These are phyloP conservation scores for Suhomyces taliae DNA, from an alignment of 1,139 yeast genomes.

Conservation along the genomic window DNA sequence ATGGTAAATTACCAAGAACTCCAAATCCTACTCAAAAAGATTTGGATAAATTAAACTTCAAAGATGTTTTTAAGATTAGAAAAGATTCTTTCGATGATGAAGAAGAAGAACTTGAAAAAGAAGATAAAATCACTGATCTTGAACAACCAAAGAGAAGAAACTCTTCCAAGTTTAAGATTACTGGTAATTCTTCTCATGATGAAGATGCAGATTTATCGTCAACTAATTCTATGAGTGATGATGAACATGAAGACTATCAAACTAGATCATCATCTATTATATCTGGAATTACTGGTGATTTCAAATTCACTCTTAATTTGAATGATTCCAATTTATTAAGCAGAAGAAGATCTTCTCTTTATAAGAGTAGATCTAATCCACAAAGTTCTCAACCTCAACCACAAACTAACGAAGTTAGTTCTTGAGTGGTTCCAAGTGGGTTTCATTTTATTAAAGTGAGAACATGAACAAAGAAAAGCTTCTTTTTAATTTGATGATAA, in stretches of 20 bases:
- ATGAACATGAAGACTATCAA: constrained; percentile 26
- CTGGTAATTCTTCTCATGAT: constrained; percentile 2
- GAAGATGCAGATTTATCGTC: constrained; percentile 17
- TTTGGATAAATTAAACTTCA: constrained; percentile 25
- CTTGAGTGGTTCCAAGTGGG: neutral
- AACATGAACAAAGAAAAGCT: too few relatives aligned
- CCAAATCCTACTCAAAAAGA: constrained; percentile 29
- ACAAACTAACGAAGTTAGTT: neutral
- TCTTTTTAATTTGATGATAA: too few relatives aligned
- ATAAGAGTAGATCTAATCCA: constrained; percentile 13
- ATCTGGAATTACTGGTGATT: constrained; percentile 41
- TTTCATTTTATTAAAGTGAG: too few relatives aligned
- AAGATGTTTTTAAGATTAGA: constrained; percentile 30
- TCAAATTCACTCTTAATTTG: constrained; percentile 44
- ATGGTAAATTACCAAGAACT: constrained; percentile 24
- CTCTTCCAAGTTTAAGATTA: constrained; percentile 11
- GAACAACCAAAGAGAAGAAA: constrained; percentile 18
- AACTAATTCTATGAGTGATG: constrained; percentile 15
- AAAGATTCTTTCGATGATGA: constrained; percentile 18
- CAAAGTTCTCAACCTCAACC: constrained; percentile 6
- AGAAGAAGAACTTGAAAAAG: constrained; percentile 19
- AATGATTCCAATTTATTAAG: constrained; percentile 44
- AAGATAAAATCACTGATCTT: constrained; percentile 19
- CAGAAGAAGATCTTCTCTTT: constrained; percentile 30
- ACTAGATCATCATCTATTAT: constrained; percentile 47